These are phyloP conservation scores for Populus hybrid DNA, from an alignment of 441 rosid species.

Conservation along the genomic window DNA sequence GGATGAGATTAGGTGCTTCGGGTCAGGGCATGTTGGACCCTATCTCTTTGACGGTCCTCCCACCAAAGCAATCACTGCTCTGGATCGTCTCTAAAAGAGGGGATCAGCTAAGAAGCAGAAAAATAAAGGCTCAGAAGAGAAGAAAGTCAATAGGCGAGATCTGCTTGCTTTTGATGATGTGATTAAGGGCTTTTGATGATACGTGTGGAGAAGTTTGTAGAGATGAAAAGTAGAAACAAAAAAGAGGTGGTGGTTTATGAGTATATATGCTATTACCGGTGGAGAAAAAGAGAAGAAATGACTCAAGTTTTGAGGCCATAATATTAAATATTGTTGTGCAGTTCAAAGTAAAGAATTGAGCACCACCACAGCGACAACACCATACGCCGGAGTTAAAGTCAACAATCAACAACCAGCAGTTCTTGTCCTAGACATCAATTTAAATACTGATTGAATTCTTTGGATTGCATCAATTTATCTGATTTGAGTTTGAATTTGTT, in stretches of 20 bases:
- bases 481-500: too few relatives aligned
- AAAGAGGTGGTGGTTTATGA: constrained; percentile 72
- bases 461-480: background rate
- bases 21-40: constrained; percentile 74
- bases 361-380: background rate
- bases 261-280: constrained; percentile 68
- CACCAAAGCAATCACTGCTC: constrained; percentile 75
- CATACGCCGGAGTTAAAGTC: background rate
- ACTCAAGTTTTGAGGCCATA: constrained; percentile 66
- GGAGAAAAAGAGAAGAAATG: constrained; percentile 90
- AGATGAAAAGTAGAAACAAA: constrained; percentile 74
- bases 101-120: constrained; percentile 37
- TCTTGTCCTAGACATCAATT: background rate
- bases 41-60: constrained; percentile 74
- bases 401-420: background rate
- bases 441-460: background rate
- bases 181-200: constrained; percentile 54
- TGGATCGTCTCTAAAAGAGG: constrained; percentile 47
- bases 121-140: constrained; percentile 45
- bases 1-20: constrained; percentile 87
- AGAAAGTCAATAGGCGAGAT: constrained; percentile 61
- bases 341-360: background rate
- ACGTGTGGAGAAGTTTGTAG: constrained; percentile 65
- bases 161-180: constrained; percentile 77
- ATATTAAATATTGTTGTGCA: background rate